These are phyloP conservation scores for Paraphoma chrysanthemicola DNA, from an alignment of 2,329 filamentous ascomycete genomes.

Conservation along the genomic window DNA sequence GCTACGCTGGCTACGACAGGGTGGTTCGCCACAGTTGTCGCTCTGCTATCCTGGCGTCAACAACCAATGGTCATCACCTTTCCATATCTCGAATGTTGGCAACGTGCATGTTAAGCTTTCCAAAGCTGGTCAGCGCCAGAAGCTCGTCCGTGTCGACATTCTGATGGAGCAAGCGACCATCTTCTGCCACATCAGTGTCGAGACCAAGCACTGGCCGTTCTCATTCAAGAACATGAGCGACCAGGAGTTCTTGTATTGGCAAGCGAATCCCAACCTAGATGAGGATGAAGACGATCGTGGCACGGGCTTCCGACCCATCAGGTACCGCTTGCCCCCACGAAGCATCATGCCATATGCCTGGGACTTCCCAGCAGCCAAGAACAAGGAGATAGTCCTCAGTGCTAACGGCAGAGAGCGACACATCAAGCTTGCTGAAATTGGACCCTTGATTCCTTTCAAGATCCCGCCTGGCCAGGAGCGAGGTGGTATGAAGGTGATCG, in stretches of 20 bases:
- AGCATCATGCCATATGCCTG: conserved; percentile 99
- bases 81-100: conserved; percentile 95
- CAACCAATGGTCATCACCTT: conserved; percentile 97
- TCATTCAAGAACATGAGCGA: conserved; percentile 99
- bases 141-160: conserved; percentile 84
- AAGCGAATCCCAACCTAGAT: conserved; percentile 89
- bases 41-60: conserved; percentile 93
- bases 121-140: conserved; percentile 87
- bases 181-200: conserved; percentile 87
- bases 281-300: conserved; percentile 84
- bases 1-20: conserved; percentile 87
- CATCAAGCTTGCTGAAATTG: conserved; percentile 94
- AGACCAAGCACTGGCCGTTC: conserved; percentile 96
- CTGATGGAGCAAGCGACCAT: conserved; percentile 93
- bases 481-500: conserved; percentile 81
- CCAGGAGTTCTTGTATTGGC: conserved; percentile 94
- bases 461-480: conserved; percentile 71
- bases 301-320: conserved; percentile 89
- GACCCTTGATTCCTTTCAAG: conserved; percentile 94
- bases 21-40: conserved; percentile 84
- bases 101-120: conserved; percentile 93
- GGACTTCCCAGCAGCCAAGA: conserved; percentile 98
- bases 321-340: conserved; percentile 87
- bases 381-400: conserved; percentile 87
- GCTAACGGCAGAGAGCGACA: conserved; percentile 83